A percentile compares a stretch with the other conserved stretches of the same genome.
These are phyloP conservation scores for Aquilaria sinensis DNA, from an alignment of 345 rosid genomes.

Conservation along the genomic window DNA sequence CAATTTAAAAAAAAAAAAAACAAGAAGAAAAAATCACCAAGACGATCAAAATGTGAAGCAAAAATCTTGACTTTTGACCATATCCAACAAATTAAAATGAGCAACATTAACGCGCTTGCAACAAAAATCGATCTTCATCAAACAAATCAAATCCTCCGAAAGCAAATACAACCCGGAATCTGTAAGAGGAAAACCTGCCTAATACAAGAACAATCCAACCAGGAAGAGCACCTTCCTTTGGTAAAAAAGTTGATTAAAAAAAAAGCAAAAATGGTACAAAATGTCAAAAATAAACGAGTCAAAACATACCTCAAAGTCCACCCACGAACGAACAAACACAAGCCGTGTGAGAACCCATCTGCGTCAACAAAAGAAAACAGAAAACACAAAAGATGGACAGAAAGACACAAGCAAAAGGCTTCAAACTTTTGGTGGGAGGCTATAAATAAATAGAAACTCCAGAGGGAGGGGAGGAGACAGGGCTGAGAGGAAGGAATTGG, in stretches of 20 bases:
- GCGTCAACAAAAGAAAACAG: conserved; percentile 9
- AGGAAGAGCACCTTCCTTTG: neutral
- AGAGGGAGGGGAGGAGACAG: conserved; percentile 2
- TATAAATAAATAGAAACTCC: conserved; percentile 7
- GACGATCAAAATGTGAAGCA: conserved; percentile 11
- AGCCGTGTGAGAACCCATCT: conserved; percentile 11
- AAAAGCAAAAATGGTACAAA: neutral
- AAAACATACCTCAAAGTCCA: conserved; percentile 21
- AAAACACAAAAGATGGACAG: conserved; percentile 4
- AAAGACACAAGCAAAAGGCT: conserved; percentile 10
- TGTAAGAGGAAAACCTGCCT: conserved; percentile 4
- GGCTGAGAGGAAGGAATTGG: neutral
- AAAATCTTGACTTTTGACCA: conserved; percentile 7
- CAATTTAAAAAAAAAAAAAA: conserved; percentile 4
- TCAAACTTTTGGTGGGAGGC: conserved; percentile 9
- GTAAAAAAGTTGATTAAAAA: neutral
- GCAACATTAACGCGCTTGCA: neutral
- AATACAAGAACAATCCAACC: conserved; percentile 1
- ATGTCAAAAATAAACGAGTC: conserved; percentile 1
- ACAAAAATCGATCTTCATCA: conserved; percentile 8
- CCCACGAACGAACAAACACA: conserved; percentile 14
- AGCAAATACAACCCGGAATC: conserved; percentile 12
- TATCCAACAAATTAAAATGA: conserved; percentile 10
- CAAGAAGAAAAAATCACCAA: conserved; percentile 13
- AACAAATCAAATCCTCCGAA: conserved; percentile 17